These are phyloP conservation scores for Boletellus sp. DNA, from an alignment of 768 basidiomycete species.

Conservation along the genomic window DNA sequence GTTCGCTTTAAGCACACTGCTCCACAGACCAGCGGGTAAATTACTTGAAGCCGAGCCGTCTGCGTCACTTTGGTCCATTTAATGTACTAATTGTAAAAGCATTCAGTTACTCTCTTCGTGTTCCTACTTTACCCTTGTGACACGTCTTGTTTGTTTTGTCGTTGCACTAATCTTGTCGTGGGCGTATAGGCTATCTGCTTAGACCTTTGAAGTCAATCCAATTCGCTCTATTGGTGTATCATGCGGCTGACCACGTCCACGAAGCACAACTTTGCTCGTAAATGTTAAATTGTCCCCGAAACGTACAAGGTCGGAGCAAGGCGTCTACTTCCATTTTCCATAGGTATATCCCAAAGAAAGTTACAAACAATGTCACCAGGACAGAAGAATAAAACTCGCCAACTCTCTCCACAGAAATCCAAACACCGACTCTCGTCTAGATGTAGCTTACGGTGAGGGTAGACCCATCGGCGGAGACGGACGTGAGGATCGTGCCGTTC, in stretches of 20 bases:
- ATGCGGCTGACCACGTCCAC: not conserved
- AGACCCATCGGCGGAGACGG: constrained; percentile 1
- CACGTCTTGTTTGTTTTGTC: constrained; percentile 2
- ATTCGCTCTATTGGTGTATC: constrained; percentile 1
- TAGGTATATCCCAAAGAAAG: too few relatives aligned
- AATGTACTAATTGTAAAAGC: constrained; percentile 10
- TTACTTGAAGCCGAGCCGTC: not conserved
- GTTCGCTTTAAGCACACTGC: constrained; percentile 63
- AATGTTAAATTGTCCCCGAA: too few relatives aligned
- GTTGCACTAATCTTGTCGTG: not conserved
- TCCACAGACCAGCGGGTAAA: constrained; percentile 13
- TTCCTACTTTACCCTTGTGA: constrained; percentile 6
- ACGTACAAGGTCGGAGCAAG: too few relatives aligned
- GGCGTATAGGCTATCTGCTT: not conserved
- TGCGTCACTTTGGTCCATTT: not conserved
- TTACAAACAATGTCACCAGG: not conserved
- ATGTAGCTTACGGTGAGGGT: constrained; percentile 6
- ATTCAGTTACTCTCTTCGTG: not conserved
- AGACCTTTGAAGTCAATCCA: not conserved
- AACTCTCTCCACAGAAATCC: not conserved
- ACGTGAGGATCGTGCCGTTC: constrained; percentile 7
- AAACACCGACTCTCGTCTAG: not conserved
- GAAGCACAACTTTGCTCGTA: too few relatives aligned
- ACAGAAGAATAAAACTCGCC: not conserved
- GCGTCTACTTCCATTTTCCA: too few relatives aligned